Evolutionary conservation across 192 early-diverging fungal genomes (phyloP).

Genomic region (Rhizoclosmatium globosum): DNA sequence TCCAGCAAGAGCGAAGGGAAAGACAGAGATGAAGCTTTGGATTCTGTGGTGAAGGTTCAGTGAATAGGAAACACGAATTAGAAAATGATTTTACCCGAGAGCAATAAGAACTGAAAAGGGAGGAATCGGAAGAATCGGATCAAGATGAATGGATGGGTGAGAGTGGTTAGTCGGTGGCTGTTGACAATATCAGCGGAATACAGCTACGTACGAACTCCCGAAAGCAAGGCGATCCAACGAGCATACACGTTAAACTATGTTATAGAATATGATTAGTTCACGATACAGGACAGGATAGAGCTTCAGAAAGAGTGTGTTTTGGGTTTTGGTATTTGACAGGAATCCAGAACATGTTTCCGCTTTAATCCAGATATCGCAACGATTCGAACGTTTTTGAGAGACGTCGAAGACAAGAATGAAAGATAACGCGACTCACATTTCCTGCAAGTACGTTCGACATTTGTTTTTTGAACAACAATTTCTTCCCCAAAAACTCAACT

Average conservation of each 20-base stretch:
- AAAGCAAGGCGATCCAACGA: constrained; percentile 19
- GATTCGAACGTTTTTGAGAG: too few species aligned
- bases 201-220: constrained; percentile 9
- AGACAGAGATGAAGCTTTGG: constrained; percentile 17
- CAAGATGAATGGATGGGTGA: background rate
- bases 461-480: too few species aligned
- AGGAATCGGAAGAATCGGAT: background rate
- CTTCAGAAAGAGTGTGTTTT: too few species aligned
- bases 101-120: constrained; percentile 10
- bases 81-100: background rate
- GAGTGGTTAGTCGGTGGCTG: background rate
- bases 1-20: constrained; percentile 25
- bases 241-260: constrained; percentile 27
- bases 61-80: background rate
- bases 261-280: too few species aligned
- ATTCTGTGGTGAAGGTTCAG: background rate
- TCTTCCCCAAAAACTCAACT: background rate
- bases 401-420: too few species aligned
- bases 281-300: too few species aligned
- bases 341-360: background rate
- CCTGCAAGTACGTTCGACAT: too few species aligned
- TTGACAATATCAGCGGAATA: background rate
- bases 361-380: too few species aligned
- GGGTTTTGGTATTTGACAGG: background rate
- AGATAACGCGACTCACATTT: too few species aligned